A percentile compares a stretch with the other conserved stretches of the same genome.
These are phyloP conservation scores for Plasmodium gaboni DNA, from an alignment of 169 alveolate species.

Conservation along the genomic window DNA sequence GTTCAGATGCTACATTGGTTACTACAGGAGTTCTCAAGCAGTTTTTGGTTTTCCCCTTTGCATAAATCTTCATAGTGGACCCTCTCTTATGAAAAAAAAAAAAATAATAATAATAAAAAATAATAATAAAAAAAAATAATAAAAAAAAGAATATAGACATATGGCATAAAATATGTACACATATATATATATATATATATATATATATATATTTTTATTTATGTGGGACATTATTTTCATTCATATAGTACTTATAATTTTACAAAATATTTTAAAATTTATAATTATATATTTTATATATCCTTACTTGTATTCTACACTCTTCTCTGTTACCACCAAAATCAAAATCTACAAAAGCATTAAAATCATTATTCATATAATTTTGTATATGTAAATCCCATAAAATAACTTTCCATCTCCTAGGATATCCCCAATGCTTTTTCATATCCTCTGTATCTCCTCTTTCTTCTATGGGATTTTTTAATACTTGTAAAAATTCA, in stretches of 20 bases:
- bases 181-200: background rate
- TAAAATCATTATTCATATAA: constrained; percentile 78
- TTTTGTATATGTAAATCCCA: constrained; percentile 81
- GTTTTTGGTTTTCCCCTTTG: constrained; percentile 86
- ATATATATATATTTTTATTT: too few species aligned
- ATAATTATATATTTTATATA: too few species aligned
- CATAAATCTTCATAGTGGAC: constrained; percentile 79
- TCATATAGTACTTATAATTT: too few species aligned
- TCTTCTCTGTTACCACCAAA: constrained; percentile 86
- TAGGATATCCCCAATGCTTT: constrained; percentile 84
- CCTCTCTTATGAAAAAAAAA: constrained; percentile 67
- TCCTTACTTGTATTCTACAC: constrained; percentile 82
- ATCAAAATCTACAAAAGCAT: constrained; percentile 85
- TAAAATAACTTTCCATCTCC: constrained; percentile 83
- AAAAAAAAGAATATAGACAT: background rate
- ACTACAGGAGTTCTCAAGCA: constrained; percentile 87
- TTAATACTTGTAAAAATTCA: constrained; percentile 81
- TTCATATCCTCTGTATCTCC: constrained; percentile 81
- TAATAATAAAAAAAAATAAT: background rate
- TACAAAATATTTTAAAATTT: too few species aligned
- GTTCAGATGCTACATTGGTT: constrained; percentile 83
- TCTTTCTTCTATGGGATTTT: constrained; percentile 77
- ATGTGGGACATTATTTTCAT: too few species aligned
- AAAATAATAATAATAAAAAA: too few species aligned
- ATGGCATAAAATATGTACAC: background rate